Evolutionary conservation across 257 asterid species (phyloP).

Genomic region (Salvia hispanica): DNA sequence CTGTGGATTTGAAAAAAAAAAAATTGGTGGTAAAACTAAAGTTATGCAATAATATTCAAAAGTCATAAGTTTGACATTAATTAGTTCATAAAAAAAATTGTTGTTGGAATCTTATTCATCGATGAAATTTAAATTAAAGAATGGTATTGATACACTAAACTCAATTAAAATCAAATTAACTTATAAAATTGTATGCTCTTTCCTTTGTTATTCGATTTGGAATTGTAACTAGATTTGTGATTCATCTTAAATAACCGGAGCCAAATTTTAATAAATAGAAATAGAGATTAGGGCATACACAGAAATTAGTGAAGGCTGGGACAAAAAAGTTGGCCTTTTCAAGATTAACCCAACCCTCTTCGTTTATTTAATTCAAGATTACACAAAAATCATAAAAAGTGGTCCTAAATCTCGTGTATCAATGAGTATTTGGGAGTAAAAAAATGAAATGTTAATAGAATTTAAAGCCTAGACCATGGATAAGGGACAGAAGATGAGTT

Average conservation of each 20-base stretch:
- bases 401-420: constrained; percentile 29
- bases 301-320: constrained; percentile 19
- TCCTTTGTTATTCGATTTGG: too few relatives aligned
- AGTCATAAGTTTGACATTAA: too few relatives aligned
- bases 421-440: constrained; percentile 32
- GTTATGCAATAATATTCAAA: too few relatives aligned
- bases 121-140: too few relatives aligned
- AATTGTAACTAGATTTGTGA: background rate
- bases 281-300: constrained; percentile 23
- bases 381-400: constrained; percentile 30
- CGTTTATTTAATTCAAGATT: constrained; percentile 14
- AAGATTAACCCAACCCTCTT: constrained; percentile 40
- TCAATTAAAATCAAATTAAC: too few relatives aligned
- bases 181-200: too few relatives aligned
- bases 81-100: too few relatives aligned
- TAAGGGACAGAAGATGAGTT: constrained; percentile 36
- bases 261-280: background rate
- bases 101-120: too few relatives aligned
- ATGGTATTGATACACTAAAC: too few relatives aligned
- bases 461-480: constrained; percentile 31
- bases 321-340: constrained; percentile 39
- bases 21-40: too few relatives aligned
- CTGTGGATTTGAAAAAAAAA: too few relatives aligned
- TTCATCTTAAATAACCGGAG: background rate
- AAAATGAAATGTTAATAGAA: constrained; percentile 31